Conservation (phyloP, 768 basidiomycete species). For the Pisolithus marmoratus region DNA sequence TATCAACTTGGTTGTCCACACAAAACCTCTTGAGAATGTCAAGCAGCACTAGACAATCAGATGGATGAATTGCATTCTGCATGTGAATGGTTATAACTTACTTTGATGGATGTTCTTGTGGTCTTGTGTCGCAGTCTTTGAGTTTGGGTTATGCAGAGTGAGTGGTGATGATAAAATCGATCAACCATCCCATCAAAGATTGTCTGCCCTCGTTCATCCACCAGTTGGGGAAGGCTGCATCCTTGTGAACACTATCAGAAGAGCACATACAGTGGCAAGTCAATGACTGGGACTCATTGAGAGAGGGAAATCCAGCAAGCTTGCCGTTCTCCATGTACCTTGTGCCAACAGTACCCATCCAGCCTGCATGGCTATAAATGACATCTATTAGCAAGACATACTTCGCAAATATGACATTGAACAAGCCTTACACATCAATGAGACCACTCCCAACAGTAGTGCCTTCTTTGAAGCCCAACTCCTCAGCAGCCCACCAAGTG, state of each 20-base stretch:
- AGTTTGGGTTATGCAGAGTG: slow-evolving; percentile 81
- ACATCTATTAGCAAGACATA: slow-evolving; percentile 1
- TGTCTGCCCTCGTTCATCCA: slow-evolving; percentile 99
- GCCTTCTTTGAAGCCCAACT: slow-evolving; percentile 79
- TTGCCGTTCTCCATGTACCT: slow-evolving; percentile 50
- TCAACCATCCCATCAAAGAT: slow-evolving; percentile 91
- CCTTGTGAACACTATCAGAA: slow-evolving; percentile 33
- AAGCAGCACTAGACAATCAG: slow-evolving; percentile 51
- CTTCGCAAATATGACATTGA: slow-evolving; percentile 3
- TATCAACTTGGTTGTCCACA: slow-evolving; percentile 46
- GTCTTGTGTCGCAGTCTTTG: slow-evolving; percentile 49
- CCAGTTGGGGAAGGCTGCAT: slow-evolving; percentile 88
- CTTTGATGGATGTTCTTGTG: slow-evolving; percentile 56
- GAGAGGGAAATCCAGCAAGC: slow-evolving; percentile 50
- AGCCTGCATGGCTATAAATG: slow-evolving; percentile 74
- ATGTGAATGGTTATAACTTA: slow-evolving; percentile 14
- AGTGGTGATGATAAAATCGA: slow-evolving; percentile 91
- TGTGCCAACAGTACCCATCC: slow-evolving; percentile 94
- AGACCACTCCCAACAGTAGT: slow-evolving; percentile 92
- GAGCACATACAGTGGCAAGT: slow-evolving; percentile 53
- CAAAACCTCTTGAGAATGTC: slow-evolving; percentile 66
- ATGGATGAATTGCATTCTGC: neutral
- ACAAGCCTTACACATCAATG: slow-evolving; percentile 78
- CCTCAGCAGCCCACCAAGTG: slow-evolving; percentile 69
- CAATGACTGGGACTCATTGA: slow-evolving; percentile 77